Percentiles rank a stretch among this genome's conserved stretches.
Conservation (phyloP, 352 stramenopile species). For the Vaucheria bursata region DNA sequence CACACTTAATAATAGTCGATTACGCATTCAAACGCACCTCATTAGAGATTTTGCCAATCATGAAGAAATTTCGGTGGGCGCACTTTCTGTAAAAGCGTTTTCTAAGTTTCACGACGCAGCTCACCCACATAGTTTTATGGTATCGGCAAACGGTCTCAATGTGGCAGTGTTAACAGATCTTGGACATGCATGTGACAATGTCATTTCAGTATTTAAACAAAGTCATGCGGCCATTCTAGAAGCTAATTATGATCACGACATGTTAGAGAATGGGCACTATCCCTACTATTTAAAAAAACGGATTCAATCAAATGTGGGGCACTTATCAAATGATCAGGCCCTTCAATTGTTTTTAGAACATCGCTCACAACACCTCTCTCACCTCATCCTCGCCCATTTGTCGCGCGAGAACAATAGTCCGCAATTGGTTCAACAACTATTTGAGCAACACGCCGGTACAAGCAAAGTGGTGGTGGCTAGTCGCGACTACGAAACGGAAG, state of each 20-base stretch:
- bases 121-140: not conserved
- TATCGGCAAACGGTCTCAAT: not conserved
- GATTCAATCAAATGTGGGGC: not conserved
- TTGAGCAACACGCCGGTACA: not conserved
- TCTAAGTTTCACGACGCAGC: not conserved
- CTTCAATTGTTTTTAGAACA: not conserved
- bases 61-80: not conserved
- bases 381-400: not conserved
- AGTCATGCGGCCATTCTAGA: not conserved
- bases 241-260: not conserved
- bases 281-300: constrained; percentile 3
- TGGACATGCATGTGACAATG: not conserved
- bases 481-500: not conserved
- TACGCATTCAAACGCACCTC: not conserved
- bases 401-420: not conserved
- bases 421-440: constrained; percentile 2
- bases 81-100: not conserved
- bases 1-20: not conserved
- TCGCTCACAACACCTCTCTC: not conserved
- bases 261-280: not conserved
- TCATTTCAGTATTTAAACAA: not conserved
- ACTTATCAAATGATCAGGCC: not conserved
- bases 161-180: not conserved
- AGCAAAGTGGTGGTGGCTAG: not conserved
- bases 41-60: not conserved